phyloP scores from a whole-genome alignment of 176 grass and related monocot species.

The Lolium multiflorum region DNA sequence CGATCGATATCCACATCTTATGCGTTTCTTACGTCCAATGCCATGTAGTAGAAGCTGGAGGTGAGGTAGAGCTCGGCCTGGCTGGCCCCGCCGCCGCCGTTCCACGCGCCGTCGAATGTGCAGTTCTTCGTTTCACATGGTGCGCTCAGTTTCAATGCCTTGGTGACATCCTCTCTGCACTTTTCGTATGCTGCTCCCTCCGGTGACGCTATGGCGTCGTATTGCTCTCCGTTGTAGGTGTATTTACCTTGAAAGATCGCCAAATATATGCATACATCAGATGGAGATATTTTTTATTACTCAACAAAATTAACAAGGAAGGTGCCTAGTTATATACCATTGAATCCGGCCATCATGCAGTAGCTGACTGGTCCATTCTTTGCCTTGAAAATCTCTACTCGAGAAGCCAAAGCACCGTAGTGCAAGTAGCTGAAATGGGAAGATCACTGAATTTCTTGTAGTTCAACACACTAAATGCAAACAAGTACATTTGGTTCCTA shows the following conservation, averaged over 20 bases:
- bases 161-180: conserved; percentile 27
- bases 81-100: background rate
- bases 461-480: background rate
- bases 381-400: conserved; percentile 18
- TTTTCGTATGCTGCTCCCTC: conserved; percentile 32
- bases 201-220: conserved; percentile 33
- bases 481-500: background rate
- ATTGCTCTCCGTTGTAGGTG: conserved; percentile 9
- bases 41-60: conserved; percentile 1
- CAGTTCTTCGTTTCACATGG: conserved; percentile 30
- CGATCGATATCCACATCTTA: background rate
- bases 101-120: conserved; percentile 31
- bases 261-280: background rate
- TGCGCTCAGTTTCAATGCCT: conserved; percentile 7
- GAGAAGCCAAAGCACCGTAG: conserved; percentile 6
- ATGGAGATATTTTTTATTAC: background rate
- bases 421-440: conserved; percentile 4
- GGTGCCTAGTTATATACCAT: background rate
- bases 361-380: background rate
- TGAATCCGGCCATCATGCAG: background rate
- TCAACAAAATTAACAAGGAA: background rate
- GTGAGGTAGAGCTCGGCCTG: background rate
- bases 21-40: background rate
- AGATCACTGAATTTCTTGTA: background rate
- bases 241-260: background rate